A percentile compares a stretch with the other conserved stretches of the same genome.
These are phyloP conservation scores for Celoporthe dispersa DNA, from an alignment of 2,329 filamentous ascomycete genomes.

Conservation along the genomic window DNA sequence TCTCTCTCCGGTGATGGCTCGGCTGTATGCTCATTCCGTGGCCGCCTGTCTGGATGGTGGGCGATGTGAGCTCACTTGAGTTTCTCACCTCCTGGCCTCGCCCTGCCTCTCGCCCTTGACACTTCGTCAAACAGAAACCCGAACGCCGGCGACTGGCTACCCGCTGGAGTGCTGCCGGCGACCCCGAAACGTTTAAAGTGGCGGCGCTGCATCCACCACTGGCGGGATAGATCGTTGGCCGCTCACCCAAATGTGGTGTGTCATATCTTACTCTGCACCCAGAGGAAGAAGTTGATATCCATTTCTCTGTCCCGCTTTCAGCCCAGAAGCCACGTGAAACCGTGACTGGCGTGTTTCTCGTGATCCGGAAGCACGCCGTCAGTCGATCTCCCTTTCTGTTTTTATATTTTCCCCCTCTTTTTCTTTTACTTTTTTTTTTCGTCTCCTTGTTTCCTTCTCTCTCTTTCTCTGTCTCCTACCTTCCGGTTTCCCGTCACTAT, in stretches of 20 bases:
- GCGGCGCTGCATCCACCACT: background rate
- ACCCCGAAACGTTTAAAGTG: conserved; percentile 5
- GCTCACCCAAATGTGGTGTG: background rate
- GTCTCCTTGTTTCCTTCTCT: background rate
- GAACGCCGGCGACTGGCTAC: background rate
- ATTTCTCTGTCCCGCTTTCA: conserved; percentile 1
- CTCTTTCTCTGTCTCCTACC: background rate
- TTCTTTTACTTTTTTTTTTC: too few species aligned
- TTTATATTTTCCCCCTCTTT: background rate
- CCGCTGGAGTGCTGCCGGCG: conserved; percentile 1
- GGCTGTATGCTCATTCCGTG: background rate
- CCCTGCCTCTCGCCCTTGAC: background rate
- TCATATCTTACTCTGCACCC: background rate
- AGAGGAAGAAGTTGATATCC: background rate
- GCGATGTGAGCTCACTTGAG: background rate
- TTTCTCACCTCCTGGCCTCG: background rate
- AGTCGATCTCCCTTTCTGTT: background rate
- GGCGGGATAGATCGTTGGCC: background rate
- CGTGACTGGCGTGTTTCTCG: background rate
- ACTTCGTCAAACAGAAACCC: background rate
- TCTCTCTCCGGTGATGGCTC: background rate
- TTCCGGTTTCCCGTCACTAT: background rate
- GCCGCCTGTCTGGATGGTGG: background rate
- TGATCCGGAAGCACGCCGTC: background rate
- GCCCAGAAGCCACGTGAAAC: background rate